Conservation (phyloP, 2,329 filamentous ascomycete species). For the Furcasterigmium furcatum region DNA sequence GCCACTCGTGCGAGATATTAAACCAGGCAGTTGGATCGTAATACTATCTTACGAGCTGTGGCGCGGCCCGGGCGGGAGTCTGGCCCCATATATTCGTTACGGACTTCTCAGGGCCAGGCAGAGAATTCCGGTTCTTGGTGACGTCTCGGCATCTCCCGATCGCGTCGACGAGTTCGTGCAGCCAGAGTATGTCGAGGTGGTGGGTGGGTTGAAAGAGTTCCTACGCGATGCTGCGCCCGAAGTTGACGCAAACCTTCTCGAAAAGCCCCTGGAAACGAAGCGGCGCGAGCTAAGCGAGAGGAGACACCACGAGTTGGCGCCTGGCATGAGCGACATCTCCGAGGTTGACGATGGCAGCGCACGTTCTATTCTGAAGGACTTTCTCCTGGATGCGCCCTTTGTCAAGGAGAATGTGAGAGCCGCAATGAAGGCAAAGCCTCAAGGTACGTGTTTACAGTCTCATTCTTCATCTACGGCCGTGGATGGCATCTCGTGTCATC, state of each 20-base stretch:
- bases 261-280: background rate
- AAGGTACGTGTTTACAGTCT: background rate
- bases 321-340: background rate
- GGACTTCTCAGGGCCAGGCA: background rate
- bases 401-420: background rate
- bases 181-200: background rate
- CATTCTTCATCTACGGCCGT: too few relatives aligned
- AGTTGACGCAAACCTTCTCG: background rate
- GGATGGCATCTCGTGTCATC: too few relatives aligned
- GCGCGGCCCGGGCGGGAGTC: background rate
- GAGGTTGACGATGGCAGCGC: background rate
- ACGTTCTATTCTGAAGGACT: conserved; percentile 1
- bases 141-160: too few relatives aligned
- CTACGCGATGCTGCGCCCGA: background rate
- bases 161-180: too few relatives aligned
- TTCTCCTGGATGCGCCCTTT: background rate
- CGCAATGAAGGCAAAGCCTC: background rate
- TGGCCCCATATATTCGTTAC: background rate
- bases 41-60: conserved; percentile 4
- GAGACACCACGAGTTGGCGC: background rate
- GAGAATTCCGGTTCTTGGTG: too few relatives aligned
- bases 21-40: conserved; percentile 3
- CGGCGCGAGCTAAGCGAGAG: too few relatives aligned
- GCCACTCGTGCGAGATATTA: background rate
- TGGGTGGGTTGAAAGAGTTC: background rate